Percentiles rank a stretch among this genome's conserved stretches.
These are phyloP conservation scores for Mycena polygramma DNA, from an alignment of 768 basidiomycete genomes.

Conservation along the genomic window DNA sequence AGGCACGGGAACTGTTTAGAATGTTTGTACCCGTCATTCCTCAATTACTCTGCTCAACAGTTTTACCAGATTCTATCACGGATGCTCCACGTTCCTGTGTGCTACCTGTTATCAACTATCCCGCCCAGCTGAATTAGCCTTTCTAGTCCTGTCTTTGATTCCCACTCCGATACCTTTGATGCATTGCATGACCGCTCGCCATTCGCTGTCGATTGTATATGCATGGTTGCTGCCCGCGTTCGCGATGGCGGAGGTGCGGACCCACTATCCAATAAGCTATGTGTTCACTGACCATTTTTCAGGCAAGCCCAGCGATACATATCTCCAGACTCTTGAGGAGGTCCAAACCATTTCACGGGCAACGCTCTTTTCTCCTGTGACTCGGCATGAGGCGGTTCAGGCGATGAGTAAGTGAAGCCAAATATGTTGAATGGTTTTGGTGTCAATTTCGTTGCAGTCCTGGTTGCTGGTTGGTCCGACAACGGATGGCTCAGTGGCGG, in stretches of 20 bases:
- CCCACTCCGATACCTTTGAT: slow-evolving; percentile 86
- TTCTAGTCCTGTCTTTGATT: slow-evolving; percentile 84
- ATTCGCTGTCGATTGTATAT: slow-evolving; percentile 92
- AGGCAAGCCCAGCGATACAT: slow-evolving; percentile 83
- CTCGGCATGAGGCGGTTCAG: slow-evolving; percentile 89
- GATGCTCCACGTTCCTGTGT: slow-evolving; percentile 88
- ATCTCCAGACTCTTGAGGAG: slow-evolving; percentile 82
- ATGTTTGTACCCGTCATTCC: slow-evolving; percentile 65
- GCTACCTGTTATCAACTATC: slow-evolving; percentile 41
- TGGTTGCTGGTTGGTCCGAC: slow-evolving; percentile 95
- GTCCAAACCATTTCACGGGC: slow-evolving; percentile 88
- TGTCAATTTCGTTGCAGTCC: slow-evolving; percentile 61
- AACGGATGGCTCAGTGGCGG: slow-evolving; percentile 96
- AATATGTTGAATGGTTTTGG: background rate
- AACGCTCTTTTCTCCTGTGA: slow-evolving; percentile 89
- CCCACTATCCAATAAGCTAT: background rate
- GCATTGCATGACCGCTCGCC: slow-evolving; percentile 90
- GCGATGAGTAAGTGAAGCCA: slow-evolving; percentile 81
- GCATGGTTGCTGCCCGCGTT: slow-evolving; percentile 93
- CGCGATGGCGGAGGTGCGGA: slow-evolving; percentile 88
- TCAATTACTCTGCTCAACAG: slow-evolving; percentile 29
- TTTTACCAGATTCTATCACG: slow-evolving; percentile 81
- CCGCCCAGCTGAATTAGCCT: slow-evolving; percentile 5
- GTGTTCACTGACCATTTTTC: slow-evolving; percentile 36
- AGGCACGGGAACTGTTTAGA: slow-evolving; percentile 88